phyloP scores from a whole-genome alignment of 495 filamentous ascomycete species.

The Staphylotrichum tortipilum region DNA sequence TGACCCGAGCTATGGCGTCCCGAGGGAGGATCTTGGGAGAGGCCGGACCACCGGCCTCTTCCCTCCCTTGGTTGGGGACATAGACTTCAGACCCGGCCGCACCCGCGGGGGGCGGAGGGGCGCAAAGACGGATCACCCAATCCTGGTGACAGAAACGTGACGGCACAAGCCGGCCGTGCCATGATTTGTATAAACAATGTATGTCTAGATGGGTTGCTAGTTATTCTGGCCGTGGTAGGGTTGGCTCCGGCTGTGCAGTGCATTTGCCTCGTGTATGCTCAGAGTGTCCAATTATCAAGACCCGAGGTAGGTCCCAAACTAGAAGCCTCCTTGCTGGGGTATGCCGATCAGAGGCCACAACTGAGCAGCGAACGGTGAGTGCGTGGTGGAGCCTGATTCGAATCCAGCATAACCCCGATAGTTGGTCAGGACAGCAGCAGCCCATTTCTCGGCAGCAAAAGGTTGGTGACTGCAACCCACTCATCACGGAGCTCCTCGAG shows the following conservation, averaged over 20 bases:
- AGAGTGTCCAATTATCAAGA: no score
- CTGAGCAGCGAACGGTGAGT: no score
- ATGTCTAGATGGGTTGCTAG: constrained; percentile 1
- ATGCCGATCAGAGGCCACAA: no score
- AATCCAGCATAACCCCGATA: constrained; percentile 4
- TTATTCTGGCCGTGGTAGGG: neutral
- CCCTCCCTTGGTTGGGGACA: constrained; percentile 27
- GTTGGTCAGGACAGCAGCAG: no score
- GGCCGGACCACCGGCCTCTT: constrained; percentile 22
- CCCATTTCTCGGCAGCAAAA: no score
- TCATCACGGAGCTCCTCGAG: neutral
- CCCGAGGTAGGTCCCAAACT: no score
- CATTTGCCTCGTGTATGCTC: no score
- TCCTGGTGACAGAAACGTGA: neutral
- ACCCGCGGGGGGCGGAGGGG: neutral
- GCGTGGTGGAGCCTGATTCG: neutral
- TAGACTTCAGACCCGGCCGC: constrained; percentile 9
- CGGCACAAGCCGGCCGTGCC: no score
- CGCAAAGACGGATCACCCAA: neutral
- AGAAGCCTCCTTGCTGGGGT: no score
- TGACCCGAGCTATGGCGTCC: constrained; percentile 62
- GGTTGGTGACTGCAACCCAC: no score
- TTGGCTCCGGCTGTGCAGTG: no score
- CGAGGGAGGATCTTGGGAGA: constrained; percentile 39
- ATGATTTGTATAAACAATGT: neutral